Evolutionary conservation across 352 stramenopile genomes (phyloP).

Genomic region (Albugo candida): DNA sequence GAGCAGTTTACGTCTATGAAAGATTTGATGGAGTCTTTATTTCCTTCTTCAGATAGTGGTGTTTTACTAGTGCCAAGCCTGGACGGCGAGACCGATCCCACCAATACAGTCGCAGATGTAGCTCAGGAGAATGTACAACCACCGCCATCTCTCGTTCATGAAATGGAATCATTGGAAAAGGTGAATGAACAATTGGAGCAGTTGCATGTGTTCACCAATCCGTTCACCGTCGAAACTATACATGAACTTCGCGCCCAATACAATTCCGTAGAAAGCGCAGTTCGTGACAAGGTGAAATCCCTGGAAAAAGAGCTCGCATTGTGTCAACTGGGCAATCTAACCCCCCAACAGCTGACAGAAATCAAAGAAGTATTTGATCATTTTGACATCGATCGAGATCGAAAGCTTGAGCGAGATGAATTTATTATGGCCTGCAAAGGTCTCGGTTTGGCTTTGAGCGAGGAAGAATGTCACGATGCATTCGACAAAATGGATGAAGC

Average conservation of each 20-base stretch:
- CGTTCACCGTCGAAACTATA: constrained; percentile 81
- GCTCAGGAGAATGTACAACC: too few species aligned
- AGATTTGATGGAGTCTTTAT: constrained; percentile 39
- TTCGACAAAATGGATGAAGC: constrained; percentile 76
- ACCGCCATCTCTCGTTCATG: constrained; percentile 17
- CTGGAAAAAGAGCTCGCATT: constrained; percentile 78
- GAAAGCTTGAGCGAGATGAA: constrained; percentile 68
- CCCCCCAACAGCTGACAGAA: constrained; percentile 61
- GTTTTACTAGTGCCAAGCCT: constrained; percentile 17
- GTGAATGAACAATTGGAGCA: constrained; percentile 65
- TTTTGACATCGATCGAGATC: constrained; percentile 78
- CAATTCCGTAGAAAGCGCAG: constrained; percentile 51
- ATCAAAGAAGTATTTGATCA: constrained; percentile 83
- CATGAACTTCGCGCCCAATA: constrained; percentile 71
- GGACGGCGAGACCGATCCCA: constrained; percentile 5
- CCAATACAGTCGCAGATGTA: too few species aligned
- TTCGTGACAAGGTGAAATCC: constrained; percentile 71
- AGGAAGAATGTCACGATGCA: constrained; percentile 76
- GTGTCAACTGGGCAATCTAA: constrained; percentile 68
- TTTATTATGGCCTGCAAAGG: constrained; percentile 84
- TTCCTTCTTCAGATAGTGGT: constrained; percentile 29
- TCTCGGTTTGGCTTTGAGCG: constrained; percentile 64
- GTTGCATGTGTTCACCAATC: constrained; percentile 76
- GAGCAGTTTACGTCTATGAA: constrained; percentile 72
- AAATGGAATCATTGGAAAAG: constrained; percentile 72